Evolutionary conservation across 1,284 basidiomycete genomes (phyloP), one percentile per base, ranked within the genome.

Genomic region (Cryptococcus amylolentus): DNA sequence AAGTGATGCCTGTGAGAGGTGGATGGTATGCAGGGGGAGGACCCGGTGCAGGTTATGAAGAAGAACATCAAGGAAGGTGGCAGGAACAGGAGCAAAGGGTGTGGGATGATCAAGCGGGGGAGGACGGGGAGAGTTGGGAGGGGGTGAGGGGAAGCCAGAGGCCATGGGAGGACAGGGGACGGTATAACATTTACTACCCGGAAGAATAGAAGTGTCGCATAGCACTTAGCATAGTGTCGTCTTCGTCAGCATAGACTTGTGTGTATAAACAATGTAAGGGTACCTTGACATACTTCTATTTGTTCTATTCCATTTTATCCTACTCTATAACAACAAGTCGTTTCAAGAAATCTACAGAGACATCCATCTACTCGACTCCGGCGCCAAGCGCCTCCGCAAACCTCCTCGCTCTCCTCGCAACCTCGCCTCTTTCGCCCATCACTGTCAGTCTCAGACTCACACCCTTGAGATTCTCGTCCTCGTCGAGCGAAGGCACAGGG

Each of bases 361-460:
- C 31, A 35, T 35, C 31, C 31, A 31, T 35, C 31, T 35, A 64
- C 40, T 54, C 52, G 16, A 62, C 40, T 14, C 51, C 26, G 16
- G 65, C 65, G 5, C 57, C 81, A 37, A 91, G 68, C 23, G 63
- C 76, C 57, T 76, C 79, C 52, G 85, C 83, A 27, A 95, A 81
- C 68, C 75, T 82, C 56, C 77, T 77, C 43, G 85, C 81, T 41
- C 83, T 79, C 60, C 83, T 77, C 65, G 79, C 83, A 49, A 91
- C 84, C 72, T 91, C 88, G 14, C 89, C 89, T 39, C 86, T 80
- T 70, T 89, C 88, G 14, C 91, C 91, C 91, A 95, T 95, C 35
- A 88, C 82, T 5, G 89, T 94, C 69, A 93, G 66, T 51, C 81
- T 80, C 37, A 90, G 68, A 27, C 73, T 65, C 55, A 77, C 75